Base-by-base conservation (phyloP, 108 stramenopile species). In the Nitzschia sp. region DNA sequence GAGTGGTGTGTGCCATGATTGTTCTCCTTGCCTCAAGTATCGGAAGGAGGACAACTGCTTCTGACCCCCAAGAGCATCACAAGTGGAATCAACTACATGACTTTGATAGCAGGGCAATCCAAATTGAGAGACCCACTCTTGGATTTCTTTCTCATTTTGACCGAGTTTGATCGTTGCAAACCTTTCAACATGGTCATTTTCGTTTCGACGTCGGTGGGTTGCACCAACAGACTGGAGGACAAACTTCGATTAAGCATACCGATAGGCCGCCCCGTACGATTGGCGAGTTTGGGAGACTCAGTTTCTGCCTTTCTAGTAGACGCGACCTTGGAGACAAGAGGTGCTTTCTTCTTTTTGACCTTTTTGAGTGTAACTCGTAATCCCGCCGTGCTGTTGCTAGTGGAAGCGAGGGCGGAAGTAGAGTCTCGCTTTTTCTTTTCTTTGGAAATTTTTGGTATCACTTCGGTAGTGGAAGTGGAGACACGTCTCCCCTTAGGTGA, bases 121-220 rank as follows among this genome's bases (percentile, higher is more conserved):
- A n/a, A n/a, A n/a, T n/a, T n/a, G n/a, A n/a, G n/a, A n/a, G n/a
- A n/a, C n/a, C n/a, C n/a, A n/a, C n/a, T n/a, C n/a, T n/a, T n/a
- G n/a, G n/a, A n/a, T n/a, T n/a, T n/a, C n/a, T 51, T 51, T 17
- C 4, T 17, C 49, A 51, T 51, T 51, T 51, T 51, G 49, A 51
- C 49, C 49, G 49, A 51, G 4, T 51, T 51, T 8, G 49, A 51
- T 51, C 49, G 13, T 23, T 51, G 11, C 4, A 51, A 13, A 42
- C 38, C 38, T 9, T 42, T 42, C 38, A 42, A 42, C 38, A 42
- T 9, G n/a, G 8, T 19, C 49, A 19, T 23, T 23, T 23, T 51
- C 17, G 19, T 21, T 8, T 8, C 49, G n/a, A 51, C 21, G 13
- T 51, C 49, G 18, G 13, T 5, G 49, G 49, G n/a, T 21, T 51